These are phyloP conservation scores for Rhytidiadelphus loreus DNA, from an alignment of 225 moss, liverwort and hornwort genomes.

Conservation along the genomic window DNA sequence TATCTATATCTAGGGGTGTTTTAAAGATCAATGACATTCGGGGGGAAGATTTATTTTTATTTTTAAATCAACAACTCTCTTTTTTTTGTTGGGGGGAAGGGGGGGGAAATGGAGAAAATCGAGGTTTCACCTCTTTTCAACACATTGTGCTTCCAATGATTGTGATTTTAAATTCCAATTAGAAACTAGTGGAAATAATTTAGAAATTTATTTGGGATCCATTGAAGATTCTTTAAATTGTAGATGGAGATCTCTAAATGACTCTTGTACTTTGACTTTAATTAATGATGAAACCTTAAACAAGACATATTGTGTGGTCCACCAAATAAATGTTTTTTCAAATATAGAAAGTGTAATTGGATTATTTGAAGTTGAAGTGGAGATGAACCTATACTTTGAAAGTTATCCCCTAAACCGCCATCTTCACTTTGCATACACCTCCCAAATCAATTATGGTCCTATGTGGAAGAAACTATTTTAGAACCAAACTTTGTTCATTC, in stretches of 20 bases:
- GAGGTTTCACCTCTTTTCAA: no score
- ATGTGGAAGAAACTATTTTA: no score
- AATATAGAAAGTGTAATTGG: background rate
- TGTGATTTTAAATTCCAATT: background rate
- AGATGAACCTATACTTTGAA: background rate
- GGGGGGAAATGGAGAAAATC: no score
- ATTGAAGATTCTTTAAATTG: background rate
- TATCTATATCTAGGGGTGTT: no score
- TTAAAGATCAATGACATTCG: no score
- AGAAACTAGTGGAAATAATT: background rate
- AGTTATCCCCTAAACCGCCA: no score
- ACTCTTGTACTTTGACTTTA: background rate
- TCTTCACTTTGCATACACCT: no score
- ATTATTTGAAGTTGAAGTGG: background rate
- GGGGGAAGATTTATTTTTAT: no score
- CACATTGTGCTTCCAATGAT: rapidly evolving
- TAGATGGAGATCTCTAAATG: background rate
- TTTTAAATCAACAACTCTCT: no score
- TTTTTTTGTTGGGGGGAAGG: no score
- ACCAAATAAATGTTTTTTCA: background rate
- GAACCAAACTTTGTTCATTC: no score
- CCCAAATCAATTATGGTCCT: no score
- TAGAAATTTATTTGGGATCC: rapidly evolving
- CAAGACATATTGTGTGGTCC: background rate
- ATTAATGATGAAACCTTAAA: background rate